Evolutionary conservation across 495 filamentous ascomycete species (phyloP), one percentile per base, ranked within the genome.

Genomic region (Hypoxylon fuscum): DNA sequence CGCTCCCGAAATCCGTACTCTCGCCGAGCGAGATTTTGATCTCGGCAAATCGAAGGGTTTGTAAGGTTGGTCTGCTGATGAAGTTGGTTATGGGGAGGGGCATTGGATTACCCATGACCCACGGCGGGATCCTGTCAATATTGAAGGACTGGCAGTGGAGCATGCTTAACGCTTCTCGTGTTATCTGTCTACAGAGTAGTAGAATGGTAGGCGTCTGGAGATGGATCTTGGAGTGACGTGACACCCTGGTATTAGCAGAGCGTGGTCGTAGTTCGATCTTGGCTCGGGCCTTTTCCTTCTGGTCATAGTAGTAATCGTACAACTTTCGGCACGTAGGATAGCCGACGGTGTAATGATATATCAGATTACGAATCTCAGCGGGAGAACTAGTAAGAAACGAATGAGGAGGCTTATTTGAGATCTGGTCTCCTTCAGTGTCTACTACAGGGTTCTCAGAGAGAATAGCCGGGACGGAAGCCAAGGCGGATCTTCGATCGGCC

Each of bases 71-170:
- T 20, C 18, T 58, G 48, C 69, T 42, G 14, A 76, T 67, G 32
- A 76, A 71, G 20, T 60, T 8, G n/a, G 68, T 48, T 25, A 76
- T 18, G 14, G 51, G 49, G 15, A 76, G 59, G 35, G 72, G 74
- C 9, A 34, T 25, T 4, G 48, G 0, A 25, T 62, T 37, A 3
- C 62, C 71, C 54, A 72, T 74, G 6, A 74, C 46, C 71, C 71
- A 76, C 0, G 74, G 74, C 6, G 74, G 74, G 10, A 76, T 68
- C n/a, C 71, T 64, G 52, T 76, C 72, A 31, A 76, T 56, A 37
- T 74, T 44, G 40, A 76, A 68, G 17, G 54, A 45, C 15, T 62
- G 60, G 2, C 67, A 38, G 8, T 56, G 59, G 0, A 75, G 57
- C 10, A 71, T 12, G 22, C 59, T 59, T 10, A 75, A 37, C 6